Evolutionary conservation across 768 basidiomycete species (phyloP).

Genomic region (Coprinopsis cinerea): DNA sequence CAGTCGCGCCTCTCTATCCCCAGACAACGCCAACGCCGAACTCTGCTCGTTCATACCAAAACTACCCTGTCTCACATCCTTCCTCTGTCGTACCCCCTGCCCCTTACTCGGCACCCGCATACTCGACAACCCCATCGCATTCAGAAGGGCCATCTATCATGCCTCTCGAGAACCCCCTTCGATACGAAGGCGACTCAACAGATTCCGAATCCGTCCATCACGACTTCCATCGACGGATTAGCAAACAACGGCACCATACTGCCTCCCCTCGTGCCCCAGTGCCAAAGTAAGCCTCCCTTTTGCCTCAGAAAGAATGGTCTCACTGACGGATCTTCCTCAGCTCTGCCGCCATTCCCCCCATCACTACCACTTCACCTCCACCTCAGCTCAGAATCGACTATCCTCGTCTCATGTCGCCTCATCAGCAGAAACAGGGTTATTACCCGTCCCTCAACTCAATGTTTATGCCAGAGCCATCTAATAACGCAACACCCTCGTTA

Average conservation of each 20-base stretch:
- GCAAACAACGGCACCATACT: constrained; percentile 19
- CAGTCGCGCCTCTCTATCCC: not conserved
- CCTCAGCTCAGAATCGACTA: constrained; percentile 50
- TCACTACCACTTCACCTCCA: constrained; percentile 70
- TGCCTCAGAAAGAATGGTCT: not conserved
- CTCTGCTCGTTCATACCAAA: constrained; percentile 11
- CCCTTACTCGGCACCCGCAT: constrained; percentile 5
- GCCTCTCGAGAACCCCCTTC: constrained; percentile 62
- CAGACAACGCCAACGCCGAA: constrained; percentile 7
- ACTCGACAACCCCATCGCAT: not conserved
- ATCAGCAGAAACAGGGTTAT: constrained; percentile 75
- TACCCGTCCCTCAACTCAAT: constrained; percentile 72
- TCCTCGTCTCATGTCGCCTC: constrained; percentile 72
- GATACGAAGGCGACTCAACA: constrained; percentile 42
- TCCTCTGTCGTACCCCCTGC: constrained; percentile 9
- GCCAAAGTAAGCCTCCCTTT: constrained; percentile 18
- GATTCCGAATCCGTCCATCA: constrained; percentile 39
- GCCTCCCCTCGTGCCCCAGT: constrained; percentile 21
- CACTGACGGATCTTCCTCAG: constrained; percentile 13
- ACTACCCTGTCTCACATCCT: constrained; percentile 11
- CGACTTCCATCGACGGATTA: constrained; percentile 19
- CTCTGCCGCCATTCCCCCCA: constrained; percentile 43
- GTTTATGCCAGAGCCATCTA: constrained; percentile 41
- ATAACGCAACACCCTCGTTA: constrained; percentile 34
- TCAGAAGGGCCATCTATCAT: constrained; percentile 30